Evolutionary conservation across 2,329 filamentous ascomycete species (phyloP), one percentile per base, ranked within the genome.

Genomic region (Keithomyces neogunnii): DNA sequence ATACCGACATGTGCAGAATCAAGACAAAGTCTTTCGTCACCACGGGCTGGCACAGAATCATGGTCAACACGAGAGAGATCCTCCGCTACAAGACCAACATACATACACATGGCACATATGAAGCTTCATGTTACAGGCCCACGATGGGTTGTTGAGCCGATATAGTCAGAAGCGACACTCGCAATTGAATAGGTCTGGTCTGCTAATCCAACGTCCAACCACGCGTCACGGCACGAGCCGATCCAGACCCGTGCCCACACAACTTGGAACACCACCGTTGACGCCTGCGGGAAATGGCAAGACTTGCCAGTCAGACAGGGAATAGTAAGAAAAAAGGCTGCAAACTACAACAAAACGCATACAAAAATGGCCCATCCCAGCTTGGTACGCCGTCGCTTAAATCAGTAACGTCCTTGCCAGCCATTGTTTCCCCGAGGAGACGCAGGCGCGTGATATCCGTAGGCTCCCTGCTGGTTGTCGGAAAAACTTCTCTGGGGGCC

Each of bases 401-500:
- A 44, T 4, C 40, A 43, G 11, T 11, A 13, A 10, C 8, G 6
- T 32, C n/a, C 35, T 6, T 43, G 28, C 47, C 47, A 46, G 47
- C 47, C 51, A 31, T 45, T 36, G 33, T 35, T 51, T n/a, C 29
- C 11, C 11, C 35, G 19, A 26, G 36, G 19, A 28, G 33, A 33
- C 29, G 35, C 36, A 31, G 40, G 45, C 3, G 53, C 52, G 28
- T 48, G 51, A 45, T 54, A 53, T 43, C 48, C 50, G 4, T 49
- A 33, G 7, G 47, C 40, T 13, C 13, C 19, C 26, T 39, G 51
- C 10, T 50, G 50, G 45, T 38, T 51, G 13, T 53, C 53, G 33
- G 51, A 52, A 28, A 60, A 59, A 30, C 42, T 58, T 40, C 57
- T 47, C 36, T 46, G 50, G 8, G 44, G 42, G 13, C 29, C 43